Conservation (phyloP, 176 grass and related monocot species). For the Themeda triandra region DNA sequence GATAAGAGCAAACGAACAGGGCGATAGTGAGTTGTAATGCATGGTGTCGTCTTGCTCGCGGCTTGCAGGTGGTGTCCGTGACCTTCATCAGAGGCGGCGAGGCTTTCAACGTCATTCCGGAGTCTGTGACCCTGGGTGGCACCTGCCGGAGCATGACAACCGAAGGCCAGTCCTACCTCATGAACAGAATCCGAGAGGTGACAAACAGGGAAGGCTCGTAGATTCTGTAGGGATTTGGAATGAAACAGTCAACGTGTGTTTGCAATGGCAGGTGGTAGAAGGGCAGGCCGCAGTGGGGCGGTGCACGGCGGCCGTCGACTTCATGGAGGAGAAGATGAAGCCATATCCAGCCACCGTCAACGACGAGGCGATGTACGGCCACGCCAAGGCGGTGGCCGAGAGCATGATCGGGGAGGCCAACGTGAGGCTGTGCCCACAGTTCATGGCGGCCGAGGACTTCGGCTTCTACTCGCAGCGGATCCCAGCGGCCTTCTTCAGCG, state of each 20-base stretch:
- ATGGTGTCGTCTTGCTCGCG: background rate
- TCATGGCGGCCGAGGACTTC: conserved; percentile 66
- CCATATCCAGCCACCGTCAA: conserved; percentile 71
- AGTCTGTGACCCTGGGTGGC: conserved; percentile 53
- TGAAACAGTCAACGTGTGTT: background rate
- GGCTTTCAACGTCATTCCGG: conserved; percentile 65
- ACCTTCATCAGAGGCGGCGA: conserved; percentile 58
- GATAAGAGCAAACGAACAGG: no score
- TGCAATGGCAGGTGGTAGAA: conserved; percentile 44
- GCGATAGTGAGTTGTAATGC: background rate
- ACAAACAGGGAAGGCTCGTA: no score
- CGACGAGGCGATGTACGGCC: conserved; percentile 41
- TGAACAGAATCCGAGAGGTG: conserved; percentile 62
- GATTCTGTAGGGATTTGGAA: background rate
- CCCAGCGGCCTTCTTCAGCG: conserved; percentile 39
- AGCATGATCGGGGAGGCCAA: conserved; percentile 53
- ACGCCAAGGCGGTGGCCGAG: conserved; percentile 46
- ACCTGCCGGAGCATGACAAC: conserved; percentile 66
- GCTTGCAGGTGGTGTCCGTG: conserved; percentile 57
- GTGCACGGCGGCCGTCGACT: conserved; percentile 48
- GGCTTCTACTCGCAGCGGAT: conserved; percentile 61
- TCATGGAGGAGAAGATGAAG: conserved; percentile 48
- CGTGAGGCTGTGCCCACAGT: background rate
- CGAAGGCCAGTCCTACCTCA: conserved; percentile 47
- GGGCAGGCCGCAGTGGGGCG: conserved; percentile 49